Conservation (phyloP, 139 green algal genomes). For the Picochlorum costavermella region DNA sequence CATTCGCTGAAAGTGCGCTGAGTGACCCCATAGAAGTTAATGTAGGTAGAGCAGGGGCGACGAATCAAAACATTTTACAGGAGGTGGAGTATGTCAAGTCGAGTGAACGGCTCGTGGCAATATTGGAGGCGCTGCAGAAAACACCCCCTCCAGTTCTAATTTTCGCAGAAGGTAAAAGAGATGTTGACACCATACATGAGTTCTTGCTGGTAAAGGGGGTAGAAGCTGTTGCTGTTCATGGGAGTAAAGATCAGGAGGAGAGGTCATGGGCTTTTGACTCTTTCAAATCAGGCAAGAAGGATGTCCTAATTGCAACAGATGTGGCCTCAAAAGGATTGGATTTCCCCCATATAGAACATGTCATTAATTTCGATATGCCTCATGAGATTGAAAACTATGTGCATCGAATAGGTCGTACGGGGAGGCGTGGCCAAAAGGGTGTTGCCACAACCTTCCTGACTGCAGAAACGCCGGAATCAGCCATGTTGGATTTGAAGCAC, state of each 20-base stretch:
- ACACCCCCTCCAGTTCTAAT: conserved; percentile 93
- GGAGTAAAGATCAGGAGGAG: conserved; percentile 94
- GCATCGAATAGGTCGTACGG: conserved; percentile 80
- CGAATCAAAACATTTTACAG: conserved; percentile 94
- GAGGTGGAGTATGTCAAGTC: conserved; percentile 99
- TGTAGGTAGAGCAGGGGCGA: conserved; percentile 81
- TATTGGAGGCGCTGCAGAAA: conserved; percentile 97
- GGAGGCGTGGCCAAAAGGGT: conserved; percentile 91
- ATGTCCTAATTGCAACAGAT: conserved; percentile 97
- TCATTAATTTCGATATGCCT: conserved; percentile 99
- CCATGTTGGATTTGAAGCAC: conserved; percentile 97
- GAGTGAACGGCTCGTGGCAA: conserved; percentile 89
- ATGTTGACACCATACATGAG: conserved; percentile 96
- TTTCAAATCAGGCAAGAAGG: conserved; percentile 85
- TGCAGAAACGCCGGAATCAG: conserved; percentile 81
- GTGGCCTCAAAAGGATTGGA: conserved; percentile 90
- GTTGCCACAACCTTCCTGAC: conserved; percentile 98
- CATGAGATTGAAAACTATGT: conserved; percentile 99
- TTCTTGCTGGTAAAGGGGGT: conserved; percentile 86
- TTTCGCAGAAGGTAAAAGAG: conserved; percentile 96
- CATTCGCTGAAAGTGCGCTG: conserved; percentile 91
- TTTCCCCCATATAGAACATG: conserved; percentile 91
- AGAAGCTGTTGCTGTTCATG: conserved; percentile 93
- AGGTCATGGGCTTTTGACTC: conserved; percentile 67
- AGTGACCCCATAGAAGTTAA: conserved; percentile 90